A percentile compares a stretch with the other conserved stretches of the same genome.
Conservation (phyloP, 1,284 basidiomycete genomes). For the Cronartium ribicola region DNA sequence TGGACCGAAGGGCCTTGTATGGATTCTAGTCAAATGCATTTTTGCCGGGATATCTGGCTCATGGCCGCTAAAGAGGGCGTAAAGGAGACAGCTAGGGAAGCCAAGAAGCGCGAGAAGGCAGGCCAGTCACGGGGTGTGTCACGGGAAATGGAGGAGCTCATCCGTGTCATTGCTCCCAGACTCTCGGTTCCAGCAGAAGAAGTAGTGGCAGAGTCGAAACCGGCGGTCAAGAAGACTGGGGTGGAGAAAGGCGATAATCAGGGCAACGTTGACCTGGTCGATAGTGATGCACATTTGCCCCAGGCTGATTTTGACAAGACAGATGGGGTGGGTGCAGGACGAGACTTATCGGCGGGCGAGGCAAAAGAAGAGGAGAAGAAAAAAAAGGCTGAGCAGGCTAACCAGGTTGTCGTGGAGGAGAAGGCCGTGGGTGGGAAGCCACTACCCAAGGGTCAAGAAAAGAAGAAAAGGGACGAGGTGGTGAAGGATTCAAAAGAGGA, state of each 20-base stretch:
- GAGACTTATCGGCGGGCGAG: slow-evolving; percentile 33
- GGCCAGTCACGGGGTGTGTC: slow-evolving; percentile 43
- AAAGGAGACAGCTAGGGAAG: slow-evolving; percentile 53
- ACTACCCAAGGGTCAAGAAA: slow-evolving; percentile 39
- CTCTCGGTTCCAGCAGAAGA: slow-evolving; percentile 29
- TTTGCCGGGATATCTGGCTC: slow-evolving; percentile 89
- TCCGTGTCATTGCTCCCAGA: slow-evolving; percentile 45
- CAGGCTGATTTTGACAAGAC: slow-evolving; percentile 40
- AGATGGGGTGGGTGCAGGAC: slow-evolving; percentile 32
- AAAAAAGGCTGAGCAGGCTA: slow-evolving; percentile 11
- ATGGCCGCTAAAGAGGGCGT: slow-evolving; percentile 68
- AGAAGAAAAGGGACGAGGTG: slow-evolving; percentile 24
- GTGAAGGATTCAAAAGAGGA: slow-evolving; percentile 5
- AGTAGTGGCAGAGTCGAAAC: not conserved
- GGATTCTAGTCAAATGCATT: slow-evolving; percentile 90
- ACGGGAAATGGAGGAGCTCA: slow-evolving; percentile 52
- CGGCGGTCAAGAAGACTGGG: not conserved
- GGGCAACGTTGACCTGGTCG: slow-evolving; percentile 35
- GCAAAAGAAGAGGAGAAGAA: slow-evolving; percentile 32
- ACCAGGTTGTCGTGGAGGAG: slow-evolving; percentile 16
- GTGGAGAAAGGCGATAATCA: not conserved
- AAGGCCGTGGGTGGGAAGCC: slow-evolving; percentile 38
- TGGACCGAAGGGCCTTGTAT: slow-evolving; percentile 73
- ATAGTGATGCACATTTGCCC: slow-evolving; percentile 29
- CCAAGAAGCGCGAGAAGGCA: slow-evolving; percentile 43